Percentiles rank a stretch among this genome's conserved stretches.
These are phyloP conservation scores for Solanum clarkiae DNA, from an alignment of 257 asterid species.

Conservation along the genomic window DNA sequence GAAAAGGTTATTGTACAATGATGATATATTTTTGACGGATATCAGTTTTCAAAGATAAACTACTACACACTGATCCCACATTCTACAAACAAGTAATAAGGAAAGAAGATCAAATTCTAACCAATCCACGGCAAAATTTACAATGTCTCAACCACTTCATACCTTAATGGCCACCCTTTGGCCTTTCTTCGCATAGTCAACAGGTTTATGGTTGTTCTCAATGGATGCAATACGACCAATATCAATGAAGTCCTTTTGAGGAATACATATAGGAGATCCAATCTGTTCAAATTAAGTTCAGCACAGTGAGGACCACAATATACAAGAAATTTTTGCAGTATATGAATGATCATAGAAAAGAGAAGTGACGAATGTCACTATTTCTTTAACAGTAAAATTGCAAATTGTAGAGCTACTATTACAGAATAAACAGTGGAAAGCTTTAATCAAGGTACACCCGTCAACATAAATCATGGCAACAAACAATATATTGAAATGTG, in stretches of 20 bases:
- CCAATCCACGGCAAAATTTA: neutral
- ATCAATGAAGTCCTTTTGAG: constrained; percentile 65
- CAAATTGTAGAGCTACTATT: neutral
- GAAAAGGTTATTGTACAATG: neutral
- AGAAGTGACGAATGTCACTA: neutral
- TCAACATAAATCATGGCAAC: neutral
- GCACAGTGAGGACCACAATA: constrained; percentile 15
- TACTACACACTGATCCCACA: neutral
- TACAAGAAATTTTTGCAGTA: neutral
- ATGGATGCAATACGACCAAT: constrained; percentile 86
- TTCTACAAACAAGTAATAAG: neutral
- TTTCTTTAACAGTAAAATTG: neutral
- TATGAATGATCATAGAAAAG: neutral
- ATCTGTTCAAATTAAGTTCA: constrained; percentile 29
- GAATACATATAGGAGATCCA: constrained; percentile 42
- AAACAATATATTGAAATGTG: neutral
- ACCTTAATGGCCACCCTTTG: constrained; percentile 95
- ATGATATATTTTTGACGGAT: neutral
- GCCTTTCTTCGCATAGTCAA: constrained; percentile 86
- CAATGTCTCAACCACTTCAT: constrained; percentile 5
- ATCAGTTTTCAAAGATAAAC: neutral
- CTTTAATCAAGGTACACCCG: neutral
- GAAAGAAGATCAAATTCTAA: neutral
- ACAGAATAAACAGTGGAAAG: neutral
- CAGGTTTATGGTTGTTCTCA: constrained; percentile 85